Evolutionary conservation across 2,329 filamentous ascomycete genomes (phyloP).

Genomic region (Mycosphaerella sp.): DNA sequence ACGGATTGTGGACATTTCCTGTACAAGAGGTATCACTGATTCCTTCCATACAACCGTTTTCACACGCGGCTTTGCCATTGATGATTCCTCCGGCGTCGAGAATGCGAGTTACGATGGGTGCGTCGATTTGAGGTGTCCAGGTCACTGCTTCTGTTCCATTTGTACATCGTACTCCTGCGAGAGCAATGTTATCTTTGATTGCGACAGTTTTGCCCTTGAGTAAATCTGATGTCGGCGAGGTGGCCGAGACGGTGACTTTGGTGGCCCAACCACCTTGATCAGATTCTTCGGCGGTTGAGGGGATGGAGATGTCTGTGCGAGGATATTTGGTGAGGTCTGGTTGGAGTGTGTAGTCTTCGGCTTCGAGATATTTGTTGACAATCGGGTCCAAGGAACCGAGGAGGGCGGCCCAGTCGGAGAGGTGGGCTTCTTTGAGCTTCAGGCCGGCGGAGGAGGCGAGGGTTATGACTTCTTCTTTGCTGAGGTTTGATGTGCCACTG

Average conservation of each 20-base stretch:
- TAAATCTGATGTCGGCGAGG: constrained; percentile 7
- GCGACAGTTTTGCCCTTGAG: constrained; percentile 30
- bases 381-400: constrained; percentile 15
- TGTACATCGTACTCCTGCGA: constrained; percentile 40
- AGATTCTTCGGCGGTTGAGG: not conserved
- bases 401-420: constrained; percentile 18
- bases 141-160: constrained; percentile 40
- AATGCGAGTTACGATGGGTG: constrained; percentile 33
- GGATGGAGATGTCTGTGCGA: constrained; percentile 14
- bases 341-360: constrained; percentile 14
- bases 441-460: constrained; percentile 13
- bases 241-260: constrained; percentile 12
- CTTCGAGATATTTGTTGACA: constrained; percentile 8
- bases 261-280: constrained; percentile 23
- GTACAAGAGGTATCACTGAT: constrained; percentile 22
- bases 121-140: constrained; percentile 38
- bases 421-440: constrained; percentile 10
- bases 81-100: constrained; percentile 37
- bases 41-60: constrained; percentile 33
- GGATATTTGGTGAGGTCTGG: constrained; percentile 18
- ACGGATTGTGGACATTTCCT: constrained; percentile 39
- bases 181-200: constrained; percentile 45
- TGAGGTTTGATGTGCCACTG: not conserved
- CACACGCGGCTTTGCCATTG: constrained; percentile 43
- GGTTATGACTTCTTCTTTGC: constrained; percentile 5